Base-by-base conservation (phyloP, 306 rosid genomes). In the Sesbania bispinosa region DNA sequence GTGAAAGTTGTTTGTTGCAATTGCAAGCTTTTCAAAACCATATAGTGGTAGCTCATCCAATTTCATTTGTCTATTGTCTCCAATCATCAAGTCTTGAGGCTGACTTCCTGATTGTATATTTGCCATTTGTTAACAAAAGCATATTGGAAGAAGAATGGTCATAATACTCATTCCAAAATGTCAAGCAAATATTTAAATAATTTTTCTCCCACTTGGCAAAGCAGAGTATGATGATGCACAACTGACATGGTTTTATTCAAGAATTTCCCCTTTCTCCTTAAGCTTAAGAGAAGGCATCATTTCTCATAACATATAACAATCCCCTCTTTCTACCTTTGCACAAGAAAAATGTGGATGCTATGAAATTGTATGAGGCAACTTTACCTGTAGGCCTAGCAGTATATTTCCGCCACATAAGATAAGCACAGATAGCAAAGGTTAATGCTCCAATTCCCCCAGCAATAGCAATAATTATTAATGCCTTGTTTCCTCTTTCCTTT, bases 1-100 rank as follows among this genome's bases (percentile, higher is more conserved):
- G 67, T 77, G 73, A 62, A 77, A 77, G 19, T 11, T 62, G 21
- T 75, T 76, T 70, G 84, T 80, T 4, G 84, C 81, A 10, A 7
- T 57, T 63, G 62, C 78, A 69, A 70, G 75, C 60, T 69, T 75
- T 69, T 55, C 61, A 64, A 69, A 69, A 1, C 55, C 55, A 75
- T 46, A 75, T 1, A 46, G 20, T 3, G 77, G 73, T 2, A 80
- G 6, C 63, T 80, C 74, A 20, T 77, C 77, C 10, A 77, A 4
- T 53, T 77, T 77, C 30, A 70, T 62, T 32, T 77, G 61, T 13
- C 42, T 52, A 8, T 51, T 41, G 0, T 52, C 73, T 5, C 42
- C 30, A 0, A 7, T 33, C 39, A 29, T 19, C 39, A 29, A 18
- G 4, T 61, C 15, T 62, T 2, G 61, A 62, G 53, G 18, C 0